These are phyloP conservation scores for Lichtheimia ramosa DNA, from an alignment of 371 early-diverging fungal genomes.

Conservation along the genomic window DNA sequence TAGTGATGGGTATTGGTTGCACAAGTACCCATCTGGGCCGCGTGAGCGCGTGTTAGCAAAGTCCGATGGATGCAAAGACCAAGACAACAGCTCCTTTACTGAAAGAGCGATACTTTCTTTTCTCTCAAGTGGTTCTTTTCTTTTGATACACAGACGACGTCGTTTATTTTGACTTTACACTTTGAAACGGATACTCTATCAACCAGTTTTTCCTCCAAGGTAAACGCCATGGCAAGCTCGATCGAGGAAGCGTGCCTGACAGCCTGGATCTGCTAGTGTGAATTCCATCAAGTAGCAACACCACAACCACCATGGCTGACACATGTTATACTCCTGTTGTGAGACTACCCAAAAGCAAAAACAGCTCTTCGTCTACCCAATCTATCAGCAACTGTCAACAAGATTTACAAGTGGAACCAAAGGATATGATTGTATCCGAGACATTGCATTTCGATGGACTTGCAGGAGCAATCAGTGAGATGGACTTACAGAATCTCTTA, in stretches of 20 bases:
- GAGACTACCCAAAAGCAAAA: constrained; percentile 39
- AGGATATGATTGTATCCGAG: constrained; percentile 37
- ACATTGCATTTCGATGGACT: constrained; percentile 38
- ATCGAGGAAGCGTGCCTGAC: not conserved
- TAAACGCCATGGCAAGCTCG: no score
- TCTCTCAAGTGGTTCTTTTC: not conserved
- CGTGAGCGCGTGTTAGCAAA: constrained; percentile 14
- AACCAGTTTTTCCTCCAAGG: not conserved
- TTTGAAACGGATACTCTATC: not conserved
- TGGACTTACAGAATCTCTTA: constrained; percentile 36
- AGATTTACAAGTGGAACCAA: constrained; percentile 13
- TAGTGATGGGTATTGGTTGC: constrained; percentile 6
- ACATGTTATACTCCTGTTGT: constrained; percentile 37
- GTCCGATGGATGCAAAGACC: constrained; percentile 3
- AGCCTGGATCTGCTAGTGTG: not conserved
- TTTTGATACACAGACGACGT: no score
- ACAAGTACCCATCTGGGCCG: constrained; percentile 9
- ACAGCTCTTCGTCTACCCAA: constrained; percentile 22
- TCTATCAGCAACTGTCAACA: constrained; percentile 10
- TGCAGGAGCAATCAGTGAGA: constrained; percentile 30
- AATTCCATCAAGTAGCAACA: not conserved
- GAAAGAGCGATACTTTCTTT: not conserved
- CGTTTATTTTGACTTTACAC: no score
- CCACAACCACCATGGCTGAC: constrained; percentile 27
- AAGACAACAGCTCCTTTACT: not conserved